Conservation (phyloP, 2,329 filamentous ascomycete species). For the Cryphonectria carpinicola region DNA sequence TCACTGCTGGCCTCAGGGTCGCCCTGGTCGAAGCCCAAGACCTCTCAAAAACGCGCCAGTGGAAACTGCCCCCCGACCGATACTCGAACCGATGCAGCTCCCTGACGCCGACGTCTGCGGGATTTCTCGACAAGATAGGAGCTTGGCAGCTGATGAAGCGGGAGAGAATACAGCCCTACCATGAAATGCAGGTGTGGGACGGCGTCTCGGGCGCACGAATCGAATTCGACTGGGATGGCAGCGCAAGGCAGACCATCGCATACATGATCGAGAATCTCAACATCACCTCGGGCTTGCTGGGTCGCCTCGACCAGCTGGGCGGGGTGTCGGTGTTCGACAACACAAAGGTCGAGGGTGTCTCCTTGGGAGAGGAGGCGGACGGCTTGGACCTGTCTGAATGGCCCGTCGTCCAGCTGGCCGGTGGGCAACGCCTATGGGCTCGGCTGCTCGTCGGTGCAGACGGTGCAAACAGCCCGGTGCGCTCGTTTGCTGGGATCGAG, state of each 20-base stretch:
- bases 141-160: conserved; percentile 79
- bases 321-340: conserved; percentile 74
- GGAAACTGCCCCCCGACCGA: conserved; percentile 66
- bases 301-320: conserved; percentile 70
- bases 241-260: conserved; percentile 69
- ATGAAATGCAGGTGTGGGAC: conserved; percentile 99
- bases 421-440: conserved; percentile 71
- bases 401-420: conserved; percentile 79
- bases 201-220: conserved; percentile 86
- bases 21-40: conserved; percentile 92
- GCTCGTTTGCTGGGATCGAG: conserved; percentile 83
- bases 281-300: conserved; percentile 76
- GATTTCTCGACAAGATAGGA: conserved; percentile 80
- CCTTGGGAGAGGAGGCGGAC: conserved; percentile 70
- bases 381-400: conserved; percentile 80
- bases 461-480: conserved; percentile 91
- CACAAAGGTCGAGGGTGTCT: conserved; percentile 79
- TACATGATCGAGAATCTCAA: conserved; percentile 98
- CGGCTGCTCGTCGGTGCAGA: conserved; percentile 90
- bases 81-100: conserved; percentile 97
- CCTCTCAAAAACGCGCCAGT: conserved; percentile 69
- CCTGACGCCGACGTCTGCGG: conserved; percentile 84
- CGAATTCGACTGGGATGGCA: conserved; percentile 76
- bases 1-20: conserved; percentile 77
- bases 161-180: conserved; percentile 80